Evolutionary conservation across 805 yeast species (phyloP).

Genomic region (Lachancea lanzarotensis): DNA sequence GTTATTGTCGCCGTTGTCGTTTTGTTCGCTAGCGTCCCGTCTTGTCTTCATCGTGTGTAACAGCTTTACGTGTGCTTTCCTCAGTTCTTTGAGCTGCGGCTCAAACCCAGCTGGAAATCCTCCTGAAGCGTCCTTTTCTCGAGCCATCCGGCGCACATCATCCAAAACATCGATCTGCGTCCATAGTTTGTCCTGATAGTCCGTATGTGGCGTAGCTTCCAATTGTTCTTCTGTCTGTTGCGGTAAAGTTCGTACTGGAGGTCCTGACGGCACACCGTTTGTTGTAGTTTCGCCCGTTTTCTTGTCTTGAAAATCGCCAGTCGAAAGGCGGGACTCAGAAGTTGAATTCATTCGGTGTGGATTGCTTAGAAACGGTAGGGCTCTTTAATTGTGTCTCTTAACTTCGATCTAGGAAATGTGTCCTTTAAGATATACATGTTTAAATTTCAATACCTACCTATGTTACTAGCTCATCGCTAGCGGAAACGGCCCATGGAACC

Average conservation of each 20-base stretch:
- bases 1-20: slow-evolving; percentile 12
- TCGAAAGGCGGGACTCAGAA: slow-evolving; percentile 5
- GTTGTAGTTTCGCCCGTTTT: not conserved
- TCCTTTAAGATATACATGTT: not conserved
- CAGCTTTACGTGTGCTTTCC: slow-evolving; percentile 49
- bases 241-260: slow-evolving; percentile 10
- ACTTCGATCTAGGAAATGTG: not conserved
- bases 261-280: not conserved
- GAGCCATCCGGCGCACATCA: slow-evolving; percentile 61
- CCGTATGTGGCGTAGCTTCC: slow-evolving; percentile 46
- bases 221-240: slow-evolving; percentile 1
- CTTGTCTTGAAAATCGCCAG: not conserved
- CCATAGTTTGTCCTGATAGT: slow-evolving; percentile 75
- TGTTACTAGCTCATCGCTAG: not conserved
- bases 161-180: slow-evolving; percentile 81
- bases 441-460: not conserved
- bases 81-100: slow-evolving; percentile 39
- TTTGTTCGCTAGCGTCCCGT: slow-evolving; percentile 11
- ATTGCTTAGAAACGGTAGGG: not conserved
- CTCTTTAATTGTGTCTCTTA: too few species aligned
- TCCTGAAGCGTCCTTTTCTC: slow-evolving; percentile 37
- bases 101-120: slow-evolving; percentile 39
- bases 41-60: slow-evolving; percentile 29
- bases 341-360: not conserved
- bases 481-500: slow-evolving; percentile 11